These are phyloP conservation scores for Psilocybe tampanensis DNA, from an alignment of 768 basidiomycete species.

Conservation along the genomic window DNA sequence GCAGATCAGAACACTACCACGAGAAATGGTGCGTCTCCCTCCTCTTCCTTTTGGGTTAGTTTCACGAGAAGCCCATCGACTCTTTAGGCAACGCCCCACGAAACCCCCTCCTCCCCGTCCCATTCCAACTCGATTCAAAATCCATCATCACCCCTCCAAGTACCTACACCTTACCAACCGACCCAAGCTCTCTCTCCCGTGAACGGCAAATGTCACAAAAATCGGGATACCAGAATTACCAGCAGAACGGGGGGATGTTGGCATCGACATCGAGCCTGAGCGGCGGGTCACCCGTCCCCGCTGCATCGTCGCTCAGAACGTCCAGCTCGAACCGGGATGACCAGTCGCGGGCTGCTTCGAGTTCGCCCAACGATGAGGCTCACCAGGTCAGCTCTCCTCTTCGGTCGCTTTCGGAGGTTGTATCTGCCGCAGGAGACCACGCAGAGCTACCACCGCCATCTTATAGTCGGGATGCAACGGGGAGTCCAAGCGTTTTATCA, in stretches of 20 bases:
- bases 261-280: not conserved
- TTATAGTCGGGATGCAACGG: not conserved
- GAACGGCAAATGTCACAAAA: not conserved
- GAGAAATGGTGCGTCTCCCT: not conserved
- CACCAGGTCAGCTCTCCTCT: not conserved
- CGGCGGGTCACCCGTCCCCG: not conserved
- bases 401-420: not conserved
- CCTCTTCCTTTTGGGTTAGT: not conserved
- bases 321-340: not conserved
- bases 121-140: not conserved
- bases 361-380: not conserved
- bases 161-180: not conserved
- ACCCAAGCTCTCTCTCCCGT: not conserved
- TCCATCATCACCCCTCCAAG: not conserved
- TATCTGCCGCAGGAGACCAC: not conserved
- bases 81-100: not conserved
- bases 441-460: not conserved
- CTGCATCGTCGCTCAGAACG: not conserved
- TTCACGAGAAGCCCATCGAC: not conserved
- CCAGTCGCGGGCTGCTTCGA: not conserved
- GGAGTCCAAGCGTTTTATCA: not conserved
- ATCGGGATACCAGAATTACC: not conserved
- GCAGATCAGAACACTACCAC: not conserved
- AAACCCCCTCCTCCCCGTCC: not conserved
- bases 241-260: not conserved